Percentiles rank a stretch among this genome's conserved stretches.
Evolutionary conservation across 78 protist genomes (phyloP).

Genomic region (Dictyostelium brefeldianum): DNA sequence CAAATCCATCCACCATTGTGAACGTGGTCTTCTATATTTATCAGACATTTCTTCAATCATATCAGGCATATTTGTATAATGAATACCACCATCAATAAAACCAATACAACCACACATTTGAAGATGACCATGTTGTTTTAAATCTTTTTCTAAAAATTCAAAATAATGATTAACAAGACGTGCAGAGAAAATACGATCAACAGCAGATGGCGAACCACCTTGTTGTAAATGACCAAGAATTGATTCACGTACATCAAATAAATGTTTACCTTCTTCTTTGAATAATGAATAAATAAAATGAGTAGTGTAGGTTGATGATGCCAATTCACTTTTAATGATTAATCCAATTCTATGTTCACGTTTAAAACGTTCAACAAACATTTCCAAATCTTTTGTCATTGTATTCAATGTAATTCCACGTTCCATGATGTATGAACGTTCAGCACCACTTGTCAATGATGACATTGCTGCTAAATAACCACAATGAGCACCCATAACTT

Average conservation of each 20-base stretch:
- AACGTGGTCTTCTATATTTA: constrained; percentile 45
- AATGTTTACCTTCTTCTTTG: constrained; percentile 78
- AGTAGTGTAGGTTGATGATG: constrained; percentile 64
- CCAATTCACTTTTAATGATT: constrained; percentile 69
- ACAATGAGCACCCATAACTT: constrained; percentile 86
- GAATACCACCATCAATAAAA: constrained; percentile 20
- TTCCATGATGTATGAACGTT: constrained; percentile 72
- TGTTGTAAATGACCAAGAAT: constrained; percentile 90
- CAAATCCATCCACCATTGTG: constrained; percentile 67
- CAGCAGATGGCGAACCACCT: constrained; percentile 82
- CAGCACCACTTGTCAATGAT: constrained; percentile 82
- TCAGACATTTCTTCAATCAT: constrained; percentile 29
- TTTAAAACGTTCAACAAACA: constrained; percentile 63
- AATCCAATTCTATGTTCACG: constrained; percentile 41
- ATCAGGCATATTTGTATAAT: constrained; percentile 27
- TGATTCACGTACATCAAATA: constrained; percentile 54
- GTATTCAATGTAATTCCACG: constrained; percentile 40
- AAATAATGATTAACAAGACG: constrained; percentile 44
- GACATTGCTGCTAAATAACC: constrained; percentile 81
- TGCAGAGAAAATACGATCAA: constrained; percentile 78
- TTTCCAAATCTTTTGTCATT: constrained; percentile 38
- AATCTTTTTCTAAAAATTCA: constrained; percentile 22
- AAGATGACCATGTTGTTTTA: neutral
- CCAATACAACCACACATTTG: constrained; percentile 58
- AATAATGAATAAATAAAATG: constrained; percentile 43